A percentile compares a stretch with the other conserved stretches of the same genome.
phyloP scores from a whole-genome alignment of 2,329 filamentous ascomycete species.

The Coniochaeta ligniaria region DNA sequence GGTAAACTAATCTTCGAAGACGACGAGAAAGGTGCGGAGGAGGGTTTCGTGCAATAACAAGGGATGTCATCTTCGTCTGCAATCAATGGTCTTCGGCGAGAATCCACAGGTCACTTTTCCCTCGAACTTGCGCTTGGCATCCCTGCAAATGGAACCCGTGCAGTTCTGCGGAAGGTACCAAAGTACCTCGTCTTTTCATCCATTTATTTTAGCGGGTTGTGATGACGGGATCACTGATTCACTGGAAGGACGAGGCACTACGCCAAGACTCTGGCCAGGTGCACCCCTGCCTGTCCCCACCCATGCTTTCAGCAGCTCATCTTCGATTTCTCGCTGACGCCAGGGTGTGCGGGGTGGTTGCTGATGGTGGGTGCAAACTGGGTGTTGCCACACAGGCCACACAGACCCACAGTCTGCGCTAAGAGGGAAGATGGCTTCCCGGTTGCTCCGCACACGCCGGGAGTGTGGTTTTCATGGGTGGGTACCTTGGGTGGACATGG shows the following conservation, averaged over 20 bases:
- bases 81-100: neutral
- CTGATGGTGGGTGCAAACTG: neutral
- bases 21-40: neutral
- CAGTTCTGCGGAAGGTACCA: neutral
- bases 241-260: neutral
- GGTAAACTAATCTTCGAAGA: no score
- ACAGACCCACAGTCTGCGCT: neutral
- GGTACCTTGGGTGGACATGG: neutral
- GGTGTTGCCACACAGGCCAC: neutral
- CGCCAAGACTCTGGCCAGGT: neutral
- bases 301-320: neutral
- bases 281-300: neutral
- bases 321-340: neutral
- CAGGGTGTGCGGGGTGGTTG: neutral
- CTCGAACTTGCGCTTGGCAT: neutral
- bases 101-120: neutral
- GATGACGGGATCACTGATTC: neutral
- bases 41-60: neutral
- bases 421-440: neutral
- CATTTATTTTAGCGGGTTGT: neutral
- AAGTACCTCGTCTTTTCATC: neutral
- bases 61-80: neutral
- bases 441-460: neutral
- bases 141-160: neutral
- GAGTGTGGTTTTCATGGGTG: neutral